phyloP scores from a whole-genome alignment of 768 basidiomycete genomes.

The Saitozyma sp. region DNA sequence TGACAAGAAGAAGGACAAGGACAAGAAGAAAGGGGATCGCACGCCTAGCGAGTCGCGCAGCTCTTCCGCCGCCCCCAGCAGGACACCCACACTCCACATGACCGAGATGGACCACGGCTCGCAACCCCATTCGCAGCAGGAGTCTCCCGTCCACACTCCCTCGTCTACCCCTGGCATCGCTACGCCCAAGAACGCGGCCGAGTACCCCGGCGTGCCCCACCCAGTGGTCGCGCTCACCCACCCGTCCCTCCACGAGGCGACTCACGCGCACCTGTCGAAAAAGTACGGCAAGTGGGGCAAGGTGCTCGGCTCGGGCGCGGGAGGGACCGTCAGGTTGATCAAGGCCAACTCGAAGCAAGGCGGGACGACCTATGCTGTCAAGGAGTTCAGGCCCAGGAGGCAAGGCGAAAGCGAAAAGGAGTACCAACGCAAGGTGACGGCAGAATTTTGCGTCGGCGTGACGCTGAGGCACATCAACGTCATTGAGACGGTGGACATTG shows the following conservation, averaged over 20 bases:
- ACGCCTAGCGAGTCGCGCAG: conserved; percentile 36
- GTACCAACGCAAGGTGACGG: conserved; percentile 99
- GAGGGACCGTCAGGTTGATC: conserved; percentile 96
- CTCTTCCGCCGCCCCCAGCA: conserved; percentile 30
- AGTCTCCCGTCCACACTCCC: conserved; percentile 22
- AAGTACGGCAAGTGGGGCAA: conserved; percentile 99
- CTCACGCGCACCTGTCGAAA: conserved; percentile 74
- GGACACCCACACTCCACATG: conserved; percentile 32
- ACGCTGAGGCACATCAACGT: conserved; percentile 87
- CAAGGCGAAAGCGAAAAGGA: conserved; percentile 88
- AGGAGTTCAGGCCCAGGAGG: conserved; percentile 91
- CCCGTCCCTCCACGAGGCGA: conserved; percentile 52
- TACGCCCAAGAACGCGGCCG: conserved; percentile 42
- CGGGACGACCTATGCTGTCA: conserved; percentile 86
- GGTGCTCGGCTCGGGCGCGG: conserved; percentile 90
- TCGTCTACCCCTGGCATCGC: conserved; percentile 35
- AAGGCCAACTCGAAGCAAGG: conserved; percentile 80
- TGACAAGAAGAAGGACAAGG: conserved; percentile 44
- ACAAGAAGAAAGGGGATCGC: conserved; percentile 29
- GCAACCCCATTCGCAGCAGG: background rate
- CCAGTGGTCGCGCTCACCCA: conserved; percentile 49
- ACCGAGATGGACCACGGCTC: conserved; percentile 14
- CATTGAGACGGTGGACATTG: conserved; percentile 97
- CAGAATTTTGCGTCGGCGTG: conserved; percentile 92
- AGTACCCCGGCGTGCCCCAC: conserved; percentile 48